Base-by-base conservation (phyloP, 805 yeast species). In the Cyberlindnera sargentensis region DNA sequence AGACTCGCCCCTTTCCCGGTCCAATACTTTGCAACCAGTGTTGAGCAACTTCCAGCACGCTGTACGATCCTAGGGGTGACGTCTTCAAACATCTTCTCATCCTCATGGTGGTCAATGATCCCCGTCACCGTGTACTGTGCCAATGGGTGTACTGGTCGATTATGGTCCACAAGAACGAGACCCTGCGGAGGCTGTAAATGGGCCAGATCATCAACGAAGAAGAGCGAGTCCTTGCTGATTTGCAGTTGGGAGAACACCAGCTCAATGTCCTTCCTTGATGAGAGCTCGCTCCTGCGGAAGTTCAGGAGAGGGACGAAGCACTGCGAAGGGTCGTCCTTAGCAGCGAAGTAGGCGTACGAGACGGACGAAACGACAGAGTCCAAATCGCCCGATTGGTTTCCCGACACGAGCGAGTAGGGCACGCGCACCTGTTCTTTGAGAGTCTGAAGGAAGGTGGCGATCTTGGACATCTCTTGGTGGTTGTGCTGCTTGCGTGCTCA, bases 81-180 rank as follows among this genome's bases (percentile, higher is more conserved):
- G 36, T 75, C 66, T 15, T 50, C 32, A 50, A 68, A 77, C 7
- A 64, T 61, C 0, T 65, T 65, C 48, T 81, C 84, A 54, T 90
- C 96, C 15, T 72, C 83, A 59, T 91, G 99, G 59, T 91, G 99
- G 59, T 91, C 99, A 26, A 93, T 76, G 6, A 93, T 77, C 0
- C 80, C 82, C 1, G 63, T 61, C 0, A 84, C 78, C 5, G 61
- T 52, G 6, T 45, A 56, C 2, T 15, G 29, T n/a, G 27, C 8
- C 24, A 30, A 23, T 2, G 8, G 15, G 2, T 20, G 20, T 5
- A 30, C 59, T 26, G 81, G 69, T 31, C 68, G 66, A 55, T 91
- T 89, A 63, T 88, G 96, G 58, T 91, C 99, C 2, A 93, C 96
- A 33, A 91, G 65, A 3, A 80, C 68, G 2, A 62, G 40, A 4